Evolutionary conservation across 768 basidiomycete genomes (phyloP), one percentile per base, ranked within the genome.

Genomic region (Boletus speciosus): DNA sequence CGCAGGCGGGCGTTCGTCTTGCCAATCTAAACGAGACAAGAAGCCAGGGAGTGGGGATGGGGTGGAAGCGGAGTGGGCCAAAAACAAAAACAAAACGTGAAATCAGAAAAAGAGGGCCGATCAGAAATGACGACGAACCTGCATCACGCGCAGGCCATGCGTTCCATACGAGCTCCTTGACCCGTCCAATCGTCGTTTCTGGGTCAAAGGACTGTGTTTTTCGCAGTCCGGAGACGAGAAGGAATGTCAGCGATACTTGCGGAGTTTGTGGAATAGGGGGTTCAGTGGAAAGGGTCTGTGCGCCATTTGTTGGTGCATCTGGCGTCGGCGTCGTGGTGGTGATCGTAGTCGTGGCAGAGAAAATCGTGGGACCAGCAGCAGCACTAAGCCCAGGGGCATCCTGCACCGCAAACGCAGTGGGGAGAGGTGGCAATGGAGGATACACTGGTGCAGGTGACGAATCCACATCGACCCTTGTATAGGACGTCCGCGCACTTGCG

Each of bases 141-240:
- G 75, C 59, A 52, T 61, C 65, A 45, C 65, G 63, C 47, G 49
- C 72, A 29, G 87, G 87, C 89, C 90, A 92, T 34, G 82, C 79
- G 71, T 85, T 88, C 89, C 90, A 91, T 36, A 85, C 81, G 44
- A 92, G 78, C 72, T 92, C 90, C 70, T 91, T 91, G 29, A 90
- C 85, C 60, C 90, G 76, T 16, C 86, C 87, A 32, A 91, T 74
- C 0, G 87, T 86, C 21, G 81, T 86, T 59, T 82, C 81, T 12
- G 88, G 87, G 29, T 88, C 86, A 59, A 92, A 92, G 0, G 78
- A 73, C 81, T 90, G 88, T 0, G 83, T 81, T 57, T 84, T 76
- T 56, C 88, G 74, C 39, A 77, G 72, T 0, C 89, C 88, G 0
- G 86, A 83, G 27, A 90, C 79, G 47, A 90, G 76, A 41, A 92